Evolutionary conservation across 495 filamentous ascomycete species (phyloP), one percentile per base, ranked within the genome.

Genomic region (Amniculicola lignicola): DNA sequence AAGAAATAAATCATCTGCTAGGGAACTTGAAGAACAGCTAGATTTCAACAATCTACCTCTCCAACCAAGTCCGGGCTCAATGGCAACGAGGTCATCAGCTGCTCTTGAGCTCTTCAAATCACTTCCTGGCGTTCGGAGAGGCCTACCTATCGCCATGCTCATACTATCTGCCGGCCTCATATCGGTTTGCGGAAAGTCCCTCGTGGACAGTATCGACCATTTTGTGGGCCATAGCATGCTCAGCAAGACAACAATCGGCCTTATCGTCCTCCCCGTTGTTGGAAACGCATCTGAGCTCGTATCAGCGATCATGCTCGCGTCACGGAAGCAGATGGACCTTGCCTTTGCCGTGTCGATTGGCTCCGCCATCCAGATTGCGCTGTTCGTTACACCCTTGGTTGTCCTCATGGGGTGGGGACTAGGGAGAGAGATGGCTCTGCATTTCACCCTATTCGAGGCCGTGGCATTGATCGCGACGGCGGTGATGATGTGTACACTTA

Each of bases 211-310:
- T n/a, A 33, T 33, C 29, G 29, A 33, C n/a, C 29, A 33, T n/a
- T 7, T 33, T n/a, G 29, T 33, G 7, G 29, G n/a, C 29, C 42
- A 27, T 10, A 27, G 21, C 3, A 16, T 6, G 4, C 16, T 27
- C 3, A 23, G 18, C 4, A 45, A 29, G 24, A 29, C 5, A 3
- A 43, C 16, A 5, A n/a, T 43, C 40, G 40, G 42, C 42, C 24
- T 45, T 10, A 45, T 45, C 19, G 18, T 45, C 24, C 42, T 45
- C 4, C 42, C 42, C 2, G 18, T 29, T 4, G 23, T 45, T 27
- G 18, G 42, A 4, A 45, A 45, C 24, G 42, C 42, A 3, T 10
- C 42, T 10, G 42, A 45, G 21, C 42, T 45, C 42, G 23, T 45
- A 3, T 45, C 42, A 2, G 21, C 4, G 2, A 15, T 45, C 24